Evolutionary conservation across 148 eudicot genomes (phyloP).

Genomic region (Chenopodium suecicum): DNA sequence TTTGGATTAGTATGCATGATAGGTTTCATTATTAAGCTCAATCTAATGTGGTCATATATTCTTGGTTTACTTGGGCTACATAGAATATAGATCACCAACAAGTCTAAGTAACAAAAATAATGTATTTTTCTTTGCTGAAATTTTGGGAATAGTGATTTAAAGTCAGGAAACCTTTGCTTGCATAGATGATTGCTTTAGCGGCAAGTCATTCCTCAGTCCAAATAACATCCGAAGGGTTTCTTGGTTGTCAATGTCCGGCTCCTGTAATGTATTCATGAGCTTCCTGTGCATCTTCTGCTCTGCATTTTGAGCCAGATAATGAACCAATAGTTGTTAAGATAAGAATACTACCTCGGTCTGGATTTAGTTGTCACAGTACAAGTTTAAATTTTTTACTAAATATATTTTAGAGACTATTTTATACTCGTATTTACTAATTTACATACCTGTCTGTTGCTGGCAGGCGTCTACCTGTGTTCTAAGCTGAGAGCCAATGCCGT

Average conservation of each 20-base stretch:
- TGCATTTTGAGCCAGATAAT: conserved; percentile 26
- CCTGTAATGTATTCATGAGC: conserved; percentile 40
- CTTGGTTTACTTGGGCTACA: neutral
- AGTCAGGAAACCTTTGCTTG: conserved; percentile 38
- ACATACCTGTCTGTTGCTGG: conserved; percentile 50
- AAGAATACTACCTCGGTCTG: neutral
- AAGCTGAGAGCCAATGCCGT: conserved; percentile 39
- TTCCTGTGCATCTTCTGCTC: conserved; percentile 45
- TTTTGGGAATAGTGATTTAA: neutral
- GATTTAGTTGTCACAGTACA: neutral
- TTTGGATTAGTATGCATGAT: neutral
- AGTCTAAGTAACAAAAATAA: neutral
- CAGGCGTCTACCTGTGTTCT: conserved; percentile 38
- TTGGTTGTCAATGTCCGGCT: conserved; percentile 52
- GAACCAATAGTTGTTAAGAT: neutral
- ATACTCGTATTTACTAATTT: no score
- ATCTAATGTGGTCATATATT: neutral
- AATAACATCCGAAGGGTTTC: conserved; percentile 46
- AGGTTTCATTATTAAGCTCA: neutral
- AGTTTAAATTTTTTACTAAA: neutral
- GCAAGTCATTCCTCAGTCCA: conserved; percentile 42
- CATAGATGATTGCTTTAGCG: conserved; percentile 44
- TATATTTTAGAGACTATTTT: no score
- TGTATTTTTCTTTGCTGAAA: neutral
- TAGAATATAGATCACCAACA: neutral